phyloP scores from a whole-genome alignment of 129 eudicot species.

The Erigeron canadensis region DNA sequence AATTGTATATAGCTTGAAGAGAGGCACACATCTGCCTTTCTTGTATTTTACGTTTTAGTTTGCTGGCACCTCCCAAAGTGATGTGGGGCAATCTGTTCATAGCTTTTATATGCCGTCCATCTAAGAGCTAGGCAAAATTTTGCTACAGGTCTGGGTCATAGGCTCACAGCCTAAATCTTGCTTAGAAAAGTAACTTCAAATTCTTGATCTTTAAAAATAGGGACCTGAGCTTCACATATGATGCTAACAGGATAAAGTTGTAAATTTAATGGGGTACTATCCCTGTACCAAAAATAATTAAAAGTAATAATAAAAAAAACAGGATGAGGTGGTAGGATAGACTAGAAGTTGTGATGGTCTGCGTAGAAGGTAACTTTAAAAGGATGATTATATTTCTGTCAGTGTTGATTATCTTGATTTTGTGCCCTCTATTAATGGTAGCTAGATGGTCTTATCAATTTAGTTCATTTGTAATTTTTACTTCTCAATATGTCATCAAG shows the following conservation, averaged over 20 bases:
- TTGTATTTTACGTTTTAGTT: neutral
- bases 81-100: neutral
- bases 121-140: neutral
- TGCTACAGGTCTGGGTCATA: neutral
- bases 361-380: constrained; percentile 4
- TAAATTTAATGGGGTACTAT: neutral
- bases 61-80: neutral
- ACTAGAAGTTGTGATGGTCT: constrained; percentile 8
- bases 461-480: neutral
- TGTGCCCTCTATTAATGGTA: neutral
- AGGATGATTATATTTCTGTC: constrained; percentile 14
- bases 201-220: neutral
- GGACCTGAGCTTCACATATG: constrained; percentile 5
- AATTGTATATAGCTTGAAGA: neutral
- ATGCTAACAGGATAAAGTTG: neutral
- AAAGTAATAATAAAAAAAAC: constrained; percentile 7
- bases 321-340: constrained; percentile 19
- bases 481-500: constrained; percentile 8
- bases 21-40: neutral
- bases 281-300: no score
- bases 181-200: neutral
- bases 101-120: neutral
- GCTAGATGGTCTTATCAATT: neutral
- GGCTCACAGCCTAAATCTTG: neutral
- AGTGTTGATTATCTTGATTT: neutral